These are phyloP conservation scores for Pythium periplocum DNA, from an alignment of 352 stramenopile species.

Conservation along the genomic window DNA sequence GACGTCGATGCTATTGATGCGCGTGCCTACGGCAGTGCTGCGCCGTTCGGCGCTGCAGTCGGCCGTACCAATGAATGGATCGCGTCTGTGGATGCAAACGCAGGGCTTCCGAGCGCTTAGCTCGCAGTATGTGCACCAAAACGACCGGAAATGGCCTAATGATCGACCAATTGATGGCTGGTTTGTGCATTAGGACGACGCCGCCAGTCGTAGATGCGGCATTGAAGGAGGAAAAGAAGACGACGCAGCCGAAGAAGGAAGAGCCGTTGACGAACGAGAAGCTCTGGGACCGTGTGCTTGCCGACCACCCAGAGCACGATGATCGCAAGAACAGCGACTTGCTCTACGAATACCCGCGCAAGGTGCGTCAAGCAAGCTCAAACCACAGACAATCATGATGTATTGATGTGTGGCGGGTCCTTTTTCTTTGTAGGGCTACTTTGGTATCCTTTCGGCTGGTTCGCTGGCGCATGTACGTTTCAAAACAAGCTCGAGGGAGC, in stretches of 20 bases:
- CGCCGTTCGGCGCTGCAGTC: slow-evolving; percentile 10
- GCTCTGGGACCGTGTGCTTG: slow-evolving; percentile 65
- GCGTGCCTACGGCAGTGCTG: slow-evolving; percentile 1
- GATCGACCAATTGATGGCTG: no score
- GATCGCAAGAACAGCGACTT: slow-evolving; percentile 57
- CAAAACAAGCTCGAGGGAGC: no score
- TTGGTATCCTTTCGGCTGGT: slow-evolving; percentile 70
- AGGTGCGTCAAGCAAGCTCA: slow-evolving; percentile 27
- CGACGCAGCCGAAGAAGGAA: slow-evolving; percentile 10
- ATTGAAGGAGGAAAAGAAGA: no score
- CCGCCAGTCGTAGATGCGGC: no score
- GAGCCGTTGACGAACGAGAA: slow-evolving; percentile 62
- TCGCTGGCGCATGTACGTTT: slow-evolving; percentile 64
- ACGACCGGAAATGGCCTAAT: neutral
- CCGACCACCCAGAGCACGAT: slow-evolving; percentile 43
- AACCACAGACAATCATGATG: neutral
- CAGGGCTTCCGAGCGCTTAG: slow-evolving; percentile 25
- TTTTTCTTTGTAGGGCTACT: slow-evolving; percentile 47
- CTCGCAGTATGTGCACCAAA: slow-evolving; percentile 24
- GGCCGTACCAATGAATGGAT: no score
- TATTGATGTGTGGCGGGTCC: neutral
- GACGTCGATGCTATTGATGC: no score
- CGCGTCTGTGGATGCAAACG: no score
- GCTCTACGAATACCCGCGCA: slow-evolving; percentile 81
- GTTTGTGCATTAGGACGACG: no score